These are phyloP conservation scores for Cladosporium sp. DNA, from an alignment of 2,329 filamentous ascomycete genomes.

Conservation along the genomic window DNA sequence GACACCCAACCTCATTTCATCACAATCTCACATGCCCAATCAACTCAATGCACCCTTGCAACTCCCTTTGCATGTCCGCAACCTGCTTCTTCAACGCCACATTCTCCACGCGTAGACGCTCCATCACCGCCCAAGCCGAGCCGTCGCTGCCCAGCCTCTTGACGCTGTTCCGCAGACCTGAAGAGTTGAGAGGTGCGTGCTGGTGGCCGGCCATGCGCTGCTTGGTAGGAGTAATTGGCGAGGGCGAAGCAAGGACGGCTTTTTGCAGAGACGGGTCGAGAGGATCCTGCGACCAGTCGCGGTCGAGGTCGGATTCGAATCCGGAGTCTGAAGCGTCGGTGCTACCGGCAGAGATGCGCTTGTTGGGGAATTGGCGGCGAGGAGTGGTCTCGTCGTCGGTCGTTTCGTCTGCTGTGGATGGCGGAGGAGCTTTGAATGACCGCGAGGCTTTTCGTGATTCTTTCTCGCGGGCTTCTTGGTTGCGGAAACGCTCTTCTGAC, in stretches of 20 bases:
- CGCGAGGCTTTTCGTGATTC: constrained; percentile 34
- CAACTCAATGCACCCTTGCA: constrained; percentile 55
- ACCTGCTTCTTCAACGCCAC: constrained; percentile 49
- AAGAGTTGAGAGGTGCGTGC: constrained; percentile 2
- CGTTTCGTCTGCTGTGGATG: constrained; percentile 19
- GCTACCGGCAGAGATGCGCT: constrained; percentile 26
- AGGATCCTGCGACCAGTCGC: constrained; percentile 27
- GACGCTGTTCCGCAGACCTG: constrained; percentile 20
- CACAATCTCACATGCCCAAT: constrained; percentile 30
- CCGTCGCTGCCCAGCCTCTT: constrained; percentile 33
- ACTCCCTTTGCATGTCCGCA: constrained; percentile 49
- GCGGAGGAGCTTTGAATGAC: constrained; percentile 12
- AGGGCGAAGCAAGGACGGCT: constrained; percentile 38
- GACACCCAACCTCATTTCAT: neutral
- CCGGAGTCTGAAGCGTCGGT: constrained; percentile 52
- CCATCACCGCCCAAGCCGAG: constrained; percentile 51
- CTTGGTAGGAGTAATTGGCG: constrained; percentile 27
- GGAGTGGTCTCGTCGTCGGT: constrained; percentile 16
- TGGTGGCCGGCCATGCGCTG: neutral
- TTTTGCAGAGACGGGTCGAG: constrained; percentile 40
- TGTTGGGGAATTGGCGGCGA: constrained; percentile 13
- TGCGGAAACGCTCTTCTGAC: constrained; percentile 34
- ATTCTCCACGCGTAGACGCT: constrained; percentile 54
- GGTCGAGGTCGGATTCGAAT: constrained; percentile 56
- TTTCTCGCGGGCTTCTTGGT: constrained; percentile 32